These are phyloP conservation scores for Backusella tuberculispora DNA, from an alignment of 192 early-diverging fungal genomes.

Conservation along the genomic window DNA sequence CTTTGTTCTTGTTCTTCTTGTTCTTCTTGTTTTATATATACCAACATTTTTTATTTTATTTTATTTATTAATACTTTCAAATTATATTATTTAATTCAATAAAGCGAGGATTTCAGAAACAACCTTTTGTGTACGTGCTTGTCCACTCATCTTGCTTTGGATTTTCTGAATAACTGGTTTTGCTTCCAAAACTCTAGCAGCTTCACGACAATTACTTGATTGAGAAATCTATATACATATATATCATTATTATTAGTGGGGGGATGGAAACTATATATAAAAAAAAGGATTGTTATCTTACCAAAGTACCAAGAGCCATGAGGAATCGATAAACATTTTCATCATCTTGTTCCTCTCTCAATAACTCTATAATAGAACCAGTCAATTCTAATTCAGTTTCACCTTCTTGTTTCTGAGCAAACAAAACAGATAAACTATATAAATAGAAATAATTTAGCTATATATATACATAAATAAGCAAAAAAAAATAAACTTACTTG, in stretches of 20 bases:
- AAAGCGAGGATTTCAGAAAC: constrained; percentile 14
- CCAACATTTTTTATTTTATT: not conserved
- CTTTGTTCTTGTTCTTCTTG: not conserved
- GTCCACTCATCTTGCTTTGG: not conserved
- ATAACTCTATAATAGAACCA: constrained; percentile 51
- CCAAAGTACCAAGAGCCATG: constrained; percentile 69
- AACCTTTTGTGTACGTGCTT: constrained; percentile 23
- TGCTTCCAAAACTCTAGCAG: constrained; percentile 31
- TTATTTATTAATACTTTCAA: not conserved
- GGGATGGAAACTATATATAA: not conserved
- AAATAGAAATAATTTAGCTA: not conserved
- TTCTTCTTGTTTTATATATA: not conserved
- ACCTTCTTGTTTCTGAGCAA: constrained; percentile 50
- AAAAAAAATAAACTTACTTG: constrained; percentile 25
- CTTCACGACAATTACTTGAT: constrained; percentile 20
- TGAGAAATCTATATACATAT: constrained; percentile 7
- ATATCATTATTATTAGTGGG: not conserved
- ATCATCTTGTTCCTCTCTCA: constrained; percentile 60
- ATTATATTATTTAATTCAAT: constrained; percentile 7
- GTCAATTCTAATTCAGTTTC: constrained; percentile 53
- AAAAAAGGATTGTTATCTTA: constrained; percentile 32
- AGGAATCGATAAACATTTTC: constrained; percentile 64
- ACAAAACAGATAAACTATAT: constrained; percentile 51
- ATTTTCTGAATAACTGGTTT: constrained; percentile 18
- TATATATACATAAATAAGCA: not conserved